Conservation (phyloP, 805 yeast species). For the Barnettozyma siamensis region DNA sequence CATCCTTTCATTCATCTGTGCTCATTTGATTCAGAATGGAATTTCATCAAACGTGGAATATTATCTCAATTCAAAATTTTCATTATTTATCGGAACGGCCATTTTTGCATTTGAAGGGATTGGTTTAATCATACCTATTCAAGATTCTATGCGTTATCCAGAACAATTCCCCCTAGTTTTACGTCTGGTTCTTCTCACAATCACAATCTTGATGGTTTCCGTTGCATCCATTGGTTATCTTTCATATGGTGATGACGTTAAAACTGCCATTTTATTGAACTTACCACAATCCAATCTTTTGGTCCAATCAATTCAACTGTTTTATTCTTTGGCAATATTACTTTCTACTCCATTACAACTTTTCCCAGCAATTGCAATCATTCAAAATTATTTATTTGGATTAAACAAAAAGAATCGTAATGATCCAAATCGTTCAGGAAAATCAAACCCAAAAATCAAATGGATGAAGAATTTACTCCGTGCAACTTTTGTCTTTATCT, state of each 20-base stretch:
- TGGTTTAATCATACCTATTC: slow-evolving; percentile 75
- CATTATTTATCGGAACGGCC: slow-evolving; percentile 76
- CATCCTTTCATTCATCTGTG: slow-evolving; percentile 49
- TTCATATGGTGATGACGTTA: slow-evolving; percentile 57
- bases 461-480: slow-evolving; percentile 66
- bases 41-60: slow-evolving; percentile 37
- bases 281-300: slow-evolving; percentile 62
- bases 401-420: background rate
- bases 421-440: slow-evolving; percentile 43
- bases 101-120: slow-evolving; percentile 88
- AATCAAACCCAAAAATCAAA: slow-evolving; percentile 43
- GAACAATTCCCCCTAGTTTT: slow-evolving; percentile 65
- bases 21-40: slow-evolving; percentile 40
- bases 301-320: slow-evolving; percentile 60
- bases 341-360: slow-evolving; percentile 77
- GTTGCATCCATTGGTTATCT: slow-evolving; percentile 66
- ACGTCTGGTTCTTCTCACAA: slow-evolving; percentile 53
- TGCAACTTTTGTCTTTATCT: slow-evolving; percentile 44
- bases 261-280: slow-evolving; percentile 67
- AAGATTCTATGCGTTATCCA: slow-evolving; percentile 75
- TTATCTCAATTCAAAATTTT: slow-evolving; percentile 54
- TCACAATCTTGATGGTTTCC: slow-evolving; percentile 54
- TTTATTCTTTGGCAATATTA: slow-evolving; percentile 69
- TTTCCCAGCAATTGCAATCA: slow-evolving; percentile 71
- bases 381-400: slow-evolving; percentile 54